Percentiles rank a stretch among this genome's conserved stretches.
phyloP scores from a whole-genome alignment of 2,329 filamentous ascomycete species.

The Stromatinia cepivora region DNA sequence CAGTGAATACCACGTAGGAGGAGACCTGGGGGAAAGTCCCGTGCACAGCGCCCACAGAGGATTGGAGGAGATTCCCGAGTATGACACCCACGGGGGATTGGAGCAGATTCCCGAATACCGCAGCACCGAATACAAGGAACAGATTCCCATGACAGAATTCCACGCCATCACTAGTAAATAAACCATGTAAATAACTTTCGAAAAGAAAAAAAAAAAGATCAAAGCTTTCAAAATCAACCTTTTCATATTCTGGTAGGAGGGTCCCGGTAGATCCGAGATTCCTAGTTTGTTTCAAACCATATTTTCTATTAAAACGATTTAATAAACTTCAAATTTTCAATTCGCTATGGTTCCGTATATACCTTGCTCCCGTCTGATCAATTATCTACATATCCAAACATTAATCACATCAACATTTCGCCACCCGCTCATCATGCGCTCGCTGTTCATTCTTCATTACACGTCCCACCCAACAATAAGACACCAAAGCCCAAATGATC shows the following conservation, averaged over 20 bases:
- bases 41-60: not conserved
- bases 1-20: not conserved
- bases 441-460: conserved; percentile 28
- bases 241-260: not conserved
- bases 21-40: not conserved
- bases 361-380: not conserved
- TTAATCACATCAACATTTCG: conserved; percentile 7
- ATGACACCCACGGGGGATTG: not conserved
- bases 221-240: not conserved
- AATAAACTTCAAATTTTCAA: not conserved
- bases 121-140: not conserved
- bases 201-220: not conserved
- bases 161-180: conserved; percentile 6
- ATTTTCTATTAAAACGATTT: not conserved
- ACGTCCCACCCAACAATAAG: conserved; percentile 27
- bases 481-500: conserved; percentile 28
- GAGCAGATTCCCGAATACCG: conserved; percentile 5
- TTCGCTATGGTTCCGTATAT: not conserved
- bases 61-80: not conserved
- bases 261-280: too few species aligned
- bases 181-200: not conserved
- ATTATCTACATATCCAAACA: not conserved
- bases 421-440: conserved; percentile 21
- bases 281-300: not conserved
- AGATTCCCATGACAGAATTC: conserved; percentile 10